Conservation (phyloP, 2,329 filamentous ascomycete species). For the Botryotinia narcissicola region DNA sequence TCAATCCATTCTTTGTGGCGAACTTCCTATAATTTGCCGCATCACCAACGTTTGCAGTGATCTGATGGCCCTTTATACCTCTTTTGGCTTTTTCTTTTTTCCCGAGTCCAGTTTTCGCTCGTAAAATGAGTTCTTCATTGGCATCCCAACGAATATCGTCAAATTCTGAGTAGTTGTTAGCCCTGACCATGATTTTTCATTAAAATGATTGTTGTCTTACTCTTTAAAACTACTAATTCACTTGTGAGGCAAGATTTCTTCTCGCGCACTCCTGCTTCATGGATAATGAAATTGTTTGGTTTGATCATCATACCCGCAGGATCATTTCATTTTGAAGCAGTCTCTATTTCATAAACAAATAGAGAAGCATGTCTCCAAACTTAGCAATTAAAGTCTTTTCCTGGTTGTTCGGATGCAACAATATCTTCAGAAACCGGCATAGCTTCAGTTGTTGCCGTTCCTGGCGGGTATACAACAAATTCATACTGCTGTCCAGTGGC, state of each 20-base stretch:
- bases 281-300: not conserved
- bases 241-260: not conserved
- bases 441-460: not conserved
- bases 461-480: not conserved
- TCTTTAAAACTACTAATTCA: not conserved
- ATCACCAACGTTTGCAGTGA: not conserved
- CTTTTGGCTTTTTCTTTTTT: not conserved
- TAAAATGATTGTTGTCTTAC: not conserved
- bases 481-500: not conserved
- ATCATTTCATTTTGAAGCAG: not conserved
- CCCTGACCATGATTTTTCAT: not conserved
- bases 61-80: not conserved
- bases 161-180: not conserved
- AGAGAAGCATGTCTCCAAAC: conserved; percentile 8
- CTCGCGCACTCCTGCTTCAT: not conserved
- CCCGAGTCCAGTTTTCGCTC: not conserved
- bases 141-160: not conserved
- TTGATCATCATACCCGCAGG: not conserved
- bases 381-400: not conserved
- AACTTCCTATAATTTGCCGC: not conserved
- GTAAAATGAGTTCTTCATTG: not conserved
- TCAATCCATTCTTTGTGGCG: not conserved
- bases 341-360: conserved; percentile 2
- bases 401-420: not conserved
- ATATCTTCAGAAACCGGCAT: not conserved